Percentiles rank a stretch among this genome's conserved stretches.
phyloP scores from a whole-genome alignment of 257 asterid genomes.

The Thymus quinquecostatus region DNA sequence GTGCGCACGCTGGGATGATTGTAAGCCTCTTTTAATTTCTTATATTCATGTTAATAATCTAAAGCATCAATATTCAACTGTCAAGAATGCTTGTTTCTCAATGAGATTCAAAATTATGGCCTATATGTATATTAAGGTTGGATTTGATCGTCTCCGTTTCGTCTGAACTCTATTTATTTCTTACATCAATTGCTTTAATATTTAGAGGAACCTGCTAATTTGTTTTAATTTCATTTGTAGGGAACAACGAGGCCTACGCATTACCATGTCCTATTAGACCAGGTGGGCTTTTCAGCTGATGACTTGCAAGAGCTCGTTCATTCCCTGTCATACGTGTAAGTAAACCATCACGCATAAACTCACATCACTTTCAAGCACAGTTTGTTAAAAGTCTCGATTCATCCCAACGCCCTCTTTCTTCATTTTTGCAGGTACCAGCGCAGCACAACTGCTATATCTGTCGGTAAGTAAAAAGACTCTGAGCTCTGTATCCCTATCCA shows the following conservation, averaged over 20 bases:
- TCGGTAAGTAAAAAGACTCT: conserved; percentile 54
- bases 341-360: neutral
- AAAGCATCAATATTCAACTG: neutral
- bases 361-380: neutral
- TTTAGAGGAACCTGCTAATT: neutral
- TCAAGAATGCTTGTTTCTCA: too few relatives aligned
- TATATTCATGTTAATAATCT: neutral
- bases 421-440: conserved; percentile 76
- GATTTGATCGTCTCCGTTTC: neutral
- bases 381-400: neutral
- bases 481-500: neutral
- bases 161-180: neutral
- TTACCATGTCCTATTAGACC: conserved; percentile 77
- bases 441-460: conserved; percentile 92
- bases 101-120: too few relatives aligned
- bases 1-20: conserved; percentile 96
- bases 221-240: conserved; percentile 33
- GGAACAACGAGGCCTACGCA: conserved; percentile 95
- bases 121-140: too few relatives aligned
- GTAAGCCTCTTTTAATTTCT: conserved; percentile 44
- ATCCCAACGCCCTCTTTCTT: neutral
- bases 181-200: neutral
- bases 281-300: conserved; percentile 80
- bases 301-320: conserved; percentile 95
- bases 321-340: conserved; percentile 88